Conservation (phyloP, 2,329 filamentous ascomycete species). For the Neoscytalidium dimidiatum region DNA sequence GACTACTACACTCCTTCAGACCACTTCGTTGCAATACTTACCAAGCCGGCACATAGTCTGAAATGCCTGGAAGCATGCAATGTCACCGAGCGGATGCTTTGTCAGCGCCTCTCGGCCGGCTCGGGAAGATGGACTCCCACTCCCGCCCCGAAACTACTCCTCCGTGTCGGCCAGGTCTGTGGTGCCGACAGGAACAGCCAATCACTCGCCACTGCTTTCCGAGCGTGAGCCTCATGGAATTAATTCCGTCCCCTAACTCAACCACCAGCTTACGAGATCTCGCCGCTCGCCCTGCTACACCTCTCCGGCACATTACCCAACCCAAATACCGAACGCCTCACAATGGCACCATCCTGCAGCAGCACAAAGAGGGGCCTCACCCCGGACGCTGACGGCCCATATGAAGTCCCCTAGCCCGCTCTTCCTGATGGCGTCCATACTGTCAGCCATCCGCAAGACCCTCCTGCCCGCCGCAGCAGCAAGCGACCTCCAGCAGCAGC, state of each 20-base stretch:
- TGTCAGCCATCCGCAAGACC: background rate
- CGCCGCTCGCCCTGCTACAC: background rate
- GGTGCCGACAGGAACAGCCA: no score
- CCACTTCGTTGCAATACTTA: no score
- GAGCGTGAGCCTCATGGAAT: constrained; percentile 3
- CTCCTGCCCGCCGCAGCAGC: background rate
- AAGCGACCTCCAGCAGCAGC: constrained; percentile 1
- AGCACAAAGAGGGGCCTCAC: background rate
- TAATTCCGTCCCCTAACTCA: background rate
- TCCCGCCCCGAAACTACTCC: no score
- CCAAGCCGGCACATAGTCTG: no score
- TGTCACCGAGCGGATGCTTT: no score
- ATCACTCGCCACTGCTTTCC: no score
- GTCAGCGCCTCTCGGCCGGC: no score
- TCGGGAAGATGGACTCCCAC: no score
- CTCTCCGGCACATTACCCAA: background rate
- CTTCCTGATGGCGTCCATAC: constrained; percentile 8
- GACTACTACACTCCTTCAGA: no score
- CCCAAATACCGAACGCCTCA: background rate
- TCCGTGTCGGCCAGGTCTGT: no score
- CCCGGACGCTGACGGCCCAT: background rate
- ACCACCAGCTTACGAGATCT: constrained; percentile 11
- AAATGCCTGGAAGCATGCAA: no score
- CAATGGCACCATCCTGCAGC: background rate
- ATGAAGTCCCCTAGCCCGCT: constrained; percentile 9